phyloP scores from a whole-genome alignment of 345 rosid genomes.

The Aethionema arabicum region DNA sequence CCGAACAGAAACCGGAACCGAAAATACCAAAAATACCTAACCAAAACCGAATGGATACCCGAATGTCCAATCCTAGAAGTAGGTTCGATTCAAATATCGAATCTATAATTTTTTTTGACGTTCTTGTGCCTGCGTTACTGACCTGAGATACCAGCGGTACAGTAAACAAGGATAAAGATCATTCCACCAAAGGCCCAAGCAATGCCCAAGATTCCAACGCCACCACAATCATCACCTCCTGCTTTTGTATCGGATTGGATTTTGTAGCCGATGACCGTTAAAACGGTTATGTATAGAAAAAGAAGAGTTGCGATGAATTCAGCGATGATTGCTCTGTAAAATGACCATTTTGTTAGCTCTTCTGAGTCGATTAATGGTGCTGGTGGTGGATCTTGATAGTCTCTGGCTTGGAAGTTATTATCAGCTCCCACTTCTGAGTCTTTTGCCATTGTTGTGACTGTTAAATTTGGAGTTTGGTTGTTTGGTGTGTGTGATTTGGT shows the following conservation, averaged over 20 bases:
- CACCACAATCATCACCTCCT: slow-evolving; percentile 46
- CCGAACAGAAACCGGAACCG: too few relatives aligned
- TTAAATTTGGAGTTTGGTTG: slow-evolving; percentile 20
- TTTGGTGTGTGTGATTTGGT: slow-evolving; percentile 32
- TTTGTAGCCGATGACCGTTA: slow-evolving; percentile 82
- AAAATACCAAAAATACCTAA: too few relatives aligned
- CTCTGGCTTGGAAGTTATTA: slow-evolving; percentile 55
- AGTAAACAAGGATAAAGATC: slow-evolving; percentile 91
- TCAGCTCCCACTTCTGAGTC: slow-evolving; percentile 50
- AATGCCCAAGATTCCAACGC: slow-evolving; percentile 84
- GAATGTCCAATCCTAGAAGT: too few relatives aligned
- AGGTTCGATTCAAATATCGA: too few relatives aligned
- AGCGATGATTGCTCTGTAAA: slow-evolving; percentile 78
- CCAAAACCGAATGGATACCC: too few relatives aligned
- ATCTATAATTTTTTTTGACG: too few relatives aligned
- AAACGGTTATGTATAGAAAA: slow-evolving; percentile 72
- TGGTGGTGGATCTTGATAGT: slow-evolving; percentile 89
- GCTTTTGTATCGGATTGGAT: slow-evolving; percentile 38
- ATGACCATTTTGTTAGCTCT: slow-evolving; percentile 75
- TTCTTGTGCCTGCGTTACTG: too few relatives aligned
- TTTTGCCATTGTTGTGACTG: slow-evolving; percentile 45
- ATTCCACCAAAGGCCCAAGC: slow-evolving; percentile 98
- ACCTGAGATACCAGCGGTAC: slow-evolving; percentile 95
- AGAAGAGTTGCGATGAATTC: slow-evolving; percentile 92
- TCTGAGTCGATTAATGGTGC: slow-evolving; percentile 56